Evolutionary conservation across 768 basidiomycete species (phyloP).

Genomic region (Tulasnella sp.): DNA sequence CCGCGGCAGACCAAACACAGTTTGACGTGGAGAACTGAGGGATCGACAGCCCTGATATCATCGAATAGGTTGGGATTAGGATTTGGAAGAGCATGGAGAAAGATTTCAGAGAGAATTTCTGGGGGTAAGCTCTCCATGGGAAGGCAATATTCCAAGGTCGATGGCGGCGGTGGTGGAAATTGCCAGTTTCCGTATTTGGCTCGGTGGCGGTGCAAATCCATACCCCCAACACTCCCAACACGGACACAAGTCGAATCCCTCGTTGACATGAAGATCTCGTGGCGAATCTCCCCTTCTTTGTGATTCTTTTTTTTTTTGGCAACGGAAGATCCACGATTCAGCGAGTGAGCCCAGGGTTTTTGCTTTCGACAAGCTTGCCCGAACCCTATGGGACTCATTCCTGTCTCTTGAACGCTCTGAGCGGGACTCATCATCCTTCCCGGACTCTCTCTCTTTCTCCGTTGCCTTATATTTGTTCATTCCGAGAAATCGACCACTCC

Average conservation of each 20-base stretch:
- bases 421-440: too few species aligned
- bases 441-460: too few species aligned
- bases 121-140: background rate
- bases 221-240: background rate
- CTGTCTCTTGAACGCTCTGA: too few species aligned
- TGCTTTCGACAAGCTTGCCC: too few species aligned
- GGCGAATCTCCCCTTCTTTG: too few species aligned
- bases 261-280: background rate
- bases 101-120: background rate
- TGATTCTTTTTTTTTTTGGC: too few species aligned
- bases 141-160: background rate
- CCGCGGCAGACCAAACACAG: background rate
- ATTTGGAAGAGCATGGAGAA: background rate
- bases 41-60: background rate
- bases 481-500: too few species aligned
- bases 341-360: too few species aligned
- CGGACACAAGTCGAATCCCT: background rate
- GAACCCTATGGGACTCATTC: too few species aligned
- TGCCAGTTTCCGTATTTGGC: background rate
- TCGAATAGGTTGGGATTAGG: background rate
- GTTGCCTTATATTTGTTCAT: too few species aligned
- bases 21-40: background rate
- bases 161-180: too few species aligned
- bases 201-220: background rate
- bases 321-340: too few species aligned